Base-by-base conservation (phyloP, 202 grass and related monocot species). In the Setaria viridis region DNA sequence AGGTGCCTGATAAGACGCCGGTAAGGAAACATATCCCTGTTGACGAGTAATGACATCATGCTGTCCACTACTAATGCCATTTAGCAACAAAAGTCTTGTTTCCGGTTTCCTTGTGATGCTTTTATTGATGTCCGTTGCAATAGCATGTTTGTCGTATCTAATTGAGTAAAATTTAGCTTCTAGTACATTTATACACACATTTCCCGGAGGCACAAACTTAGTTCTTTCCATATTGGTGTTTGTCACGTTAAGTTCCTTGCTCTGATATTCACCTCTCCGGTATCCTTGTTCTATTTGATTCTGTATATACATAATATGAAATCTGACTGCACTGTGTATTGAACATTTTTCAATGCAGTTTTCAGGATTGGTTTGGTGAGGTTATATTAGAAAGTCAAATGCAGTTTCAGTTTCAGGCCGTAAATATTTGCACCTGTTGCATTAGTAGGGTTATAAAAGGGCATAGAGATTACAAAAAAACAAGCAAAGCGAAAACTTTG, bases 21-120 rank as follows among this genome's bases (percentile, higher is more conserved):
- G 91, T 90, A 89, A 87, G 80, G 78, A 81, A 55, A 80, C 19
- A 68, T n/a, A 41, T 64, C 9, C 15, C 0, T 29, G 4, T 29
- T 75, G 14, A 60, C 10, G 7, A 2, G 51, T 74, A 37, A 20
- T 9, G 6, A 60, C 37, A 37, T 78, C 67, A 70, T 83, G 45
- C 45, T 70, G 20, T 30, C 8, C 3, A 45, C 54, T 53, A 58
- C 60, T 54, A 55, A 9, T n/a, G 16, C 7, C 77, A 77, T 63
- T 37, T 16, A 62, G 76, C 21, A 72, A 47, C 30, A 57, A 33
- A 47, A 25, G 10, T 4, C 37, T 19, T 64, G 37, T 35, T 72
- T 3, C 47, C 6, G 0, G 33, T 65, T 29, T 56, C 53, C 1
- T 70, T 55, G 19, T 0, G 20, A 63, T 51, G 34, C 4, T 76